A percentile compares a stretch with the other conserved stretches of the same genome.
These are phyloP conservation scores for Chondrostereum purpureum DNA, from an alignment of 1,284 basidiomycete genomes.

Conservation along the genomic window DNA sequence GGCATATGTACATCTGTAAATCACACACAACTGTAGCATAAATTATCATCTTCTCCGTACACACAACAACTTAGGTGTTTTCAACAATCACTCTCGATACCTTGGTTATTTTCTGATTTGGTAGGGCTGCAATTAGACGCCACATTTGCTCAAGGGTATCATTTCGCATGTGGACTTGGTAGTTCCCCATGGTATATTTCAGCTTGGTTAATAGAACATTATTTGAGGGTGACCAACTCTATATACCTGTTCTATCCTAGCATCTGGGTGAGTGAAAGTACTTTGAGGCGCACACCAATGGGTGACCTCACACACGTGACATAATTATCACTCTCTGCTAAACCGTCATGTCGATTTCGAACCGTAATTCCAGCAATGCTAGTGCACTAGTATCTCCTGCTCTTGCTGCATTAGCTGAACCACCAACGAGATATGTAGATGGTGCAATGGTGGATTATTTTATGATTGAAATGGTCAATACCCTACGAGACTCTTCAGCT, in stretches of 20 bases:
- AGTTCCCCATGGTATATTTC: no score
- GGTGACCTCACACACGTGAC: not conserved
- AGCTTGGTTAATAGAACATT: no score
- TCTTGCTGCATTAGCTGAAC: slow-evolving; percentile 53
- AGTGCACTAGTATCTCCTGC: slow-evolving; percentile 26
- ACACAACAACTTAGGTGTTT: no score
- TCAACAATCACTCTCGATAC: no score
- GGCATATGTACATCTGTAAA: no score
- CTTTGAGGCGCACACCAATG: not conserved
- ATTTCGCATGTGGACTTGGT: not conserved
- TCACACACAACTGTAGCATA: no score
- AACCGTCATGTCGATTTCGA: not conserved
- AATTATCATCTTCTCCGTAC: no score
- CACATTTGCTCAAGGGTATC: not conserved
- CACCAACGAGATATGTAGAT: slow-evolving; percentile 59
- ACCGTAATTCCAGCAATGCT: not conserved
- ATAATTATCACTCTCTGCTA: not conserved
- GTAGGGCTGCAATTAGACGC: no score
- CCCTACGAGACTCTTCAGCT: slow-evolving; percentile 63
- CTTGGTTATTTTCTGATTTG: no score
- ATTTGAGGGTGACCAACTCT: no score
- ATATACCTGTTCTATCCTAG: no score
- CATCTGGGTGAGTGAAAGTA: not conserved
- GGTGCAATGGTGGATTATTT: slow-evolving; percentile 79
- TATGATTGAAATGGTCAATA: slow-evolving; percentile 72